A percentile compares a stretch with the other conserved stretches of the same genome.
These are phyloP conservation scores for Phytophthora colocasiae DNA, from an alignment of 352 stramenopile genomes.

Conservation along the genomic window DNA sequence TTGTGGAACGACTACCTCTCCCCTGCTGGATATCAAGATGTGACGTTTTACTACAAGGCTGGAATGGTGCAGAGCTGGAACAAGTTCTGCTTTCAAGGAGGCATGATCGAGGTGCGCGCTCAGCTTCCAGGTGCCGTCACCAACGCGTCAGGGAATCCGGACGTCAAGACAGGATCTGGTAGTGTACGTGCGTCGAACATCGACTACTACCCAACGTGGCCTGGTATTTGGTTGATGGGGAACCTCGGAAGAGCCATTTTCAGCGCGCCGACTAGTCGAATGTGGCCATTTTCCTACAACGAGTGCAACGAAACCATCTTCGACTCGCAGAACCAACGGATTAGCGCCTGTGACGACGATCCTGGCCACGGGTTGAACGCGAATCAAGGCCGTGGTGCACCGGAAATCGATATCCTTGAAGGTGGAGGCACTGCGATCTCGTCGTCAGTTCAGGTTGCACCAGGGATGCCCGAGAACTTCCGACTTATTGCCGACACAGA, in stretches of 20 bases:
- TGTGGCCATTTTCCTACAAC: slow-evolving; percentile 97
- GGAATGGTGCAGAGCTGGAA: slow-evolving; percentile 93
- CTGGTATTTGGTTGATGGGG: slow-evolving; percentile 96
- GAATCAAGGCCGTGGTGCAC: slow-evolving; percentile 90
- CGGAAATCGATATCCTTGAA: slow-evolving; percentile 97
- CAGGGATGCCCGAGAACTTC: slow-evolving; percentile 68
- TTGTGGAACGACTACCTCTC: slow-evolving; percentile 74
- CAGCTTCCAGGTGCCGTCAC: slow-evolving; percentile 87
- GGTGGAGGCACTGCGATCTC: slow-evolving; percentile 83
- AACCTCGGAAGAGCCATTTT: slow-evolving; percentile 97
- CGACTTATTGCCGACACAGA: slow-evolving; percentile 39
- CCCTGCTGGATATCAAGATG: slow-evolving; percentile 55
- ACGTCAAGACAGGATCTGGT: slow-evolving; percentile 41
- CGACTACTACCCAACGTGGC: slow-evolving; percentile 87
- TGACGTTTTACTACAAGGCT: slow-evolving; percentile 56
- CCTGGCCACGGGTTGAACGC: slow-evolving; percentile 93
- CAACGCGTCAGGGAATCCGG: slow-evolving; percentile 49
- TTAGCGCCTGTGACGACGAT: slow-evolving; percentile 90
- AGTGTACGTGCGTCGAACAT: slow-evolving; percentile 26
- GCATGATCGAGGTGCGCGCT: slow-evolving; percentile 87
- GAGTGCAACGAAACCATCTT: slow-evolving; percentile 85
- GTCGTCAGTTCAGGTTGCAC: slow-evolving; percentile 90
- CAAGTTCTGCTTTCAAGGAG: slow-evolving; percentile 94
- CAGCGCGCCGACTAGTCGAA: slow-evolving; percentile 91
- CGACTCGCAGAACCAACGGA: slow-evolving; percentile 72